These are phyloP conservation scores for Trichoderma oligosporum DNA, from an alignment of 2,329 filamentous ascomycete genomes.

Conservation along the genomic window DNA sequence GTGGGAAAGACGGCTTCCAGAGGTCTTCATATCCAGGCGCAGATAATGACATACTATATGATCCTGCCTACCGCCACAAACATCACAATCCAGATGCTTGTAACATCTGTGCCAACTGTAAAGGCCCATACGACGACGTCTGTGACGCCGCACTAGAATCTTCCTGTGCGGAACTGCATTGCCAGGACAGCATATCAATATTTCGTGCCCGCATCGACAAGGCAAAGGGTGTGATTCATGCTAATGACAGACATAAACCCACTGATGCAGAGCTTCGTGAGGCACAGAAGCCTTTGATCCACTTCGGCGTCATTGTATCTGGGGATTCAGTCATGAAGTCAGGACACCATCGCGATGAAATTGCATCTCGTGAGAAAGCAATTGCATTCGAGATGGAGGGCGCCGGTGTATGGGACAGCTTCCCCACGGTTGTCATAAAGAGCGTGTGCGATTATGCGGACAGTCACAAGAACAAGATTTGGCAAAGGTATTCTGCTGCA, in stretches of 20 bases:
- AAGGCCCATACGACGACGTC: background rate
- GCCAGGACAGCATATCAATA: background rate
- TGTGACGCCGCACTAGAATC: background rate
- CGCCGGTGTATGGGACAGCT: constrained; percentile 27
- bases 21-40: background rate
- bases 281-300: constrained; percentile 10
- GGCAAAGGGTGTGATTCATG: background rate
- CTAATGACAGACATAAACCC: background rate
- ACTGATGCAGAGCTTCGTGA: background rate
- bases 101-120: background rate
- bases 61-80: background rate
- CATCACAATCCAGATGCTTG: background rate
- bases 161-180: background rate
- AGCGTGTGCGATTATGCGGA: constrained; percentile 39
- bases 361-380: constrained; percentile 24
- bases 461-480: constrained; percentile 36
- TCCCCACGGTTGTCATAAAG: constrained; percentile 36
- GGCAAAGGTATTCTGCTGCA: constrained; percentile 27
- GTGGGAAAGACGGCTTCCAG: background rate
- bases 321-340: constrained; percentile 40
- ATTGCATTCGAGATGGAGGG: constrained; percentile 35
- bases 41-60: background rate
- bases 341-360: constrained; percentile 31
- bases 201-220: background rate
- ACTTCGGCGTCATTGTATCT: constrained; percentile 37